Evolutionary conservation across 2,329 filamentous ascomycete genomes (phyloP), one percentile per base, ranked within the genome.

Genomic region (Pleoardoris graminearum): DNA sequence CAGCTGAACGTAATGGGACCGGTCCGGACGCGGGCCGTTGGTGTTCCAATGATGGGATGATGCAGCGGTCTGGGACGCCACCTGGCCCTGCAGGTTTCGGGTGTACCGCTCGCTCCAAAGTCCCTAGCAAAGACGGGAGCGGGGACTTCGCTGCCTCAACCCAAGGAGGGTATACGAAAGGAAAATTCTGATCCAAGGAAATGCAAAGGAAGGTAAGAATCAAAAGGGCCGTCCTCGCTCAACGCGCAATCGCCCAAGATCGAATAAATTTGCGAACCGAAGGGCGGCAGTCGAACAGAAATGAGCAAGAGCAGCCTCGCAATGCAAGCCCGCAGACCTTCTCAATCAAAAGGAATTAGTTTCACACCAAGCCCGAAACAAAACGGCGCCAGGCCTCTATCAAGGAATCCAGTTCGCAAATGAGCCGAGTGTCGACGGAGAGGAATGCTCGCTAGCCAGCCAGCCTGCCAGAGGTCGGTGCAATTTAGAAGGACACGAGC

Each of bases 11-110:
- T 35, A 47, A 39, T 50, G 48, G 42, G 51, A 53, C 53, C 52
- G 59, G 54, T 52, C 45, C 56, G 46, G 48, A 52, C 11, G 49
- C 35, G 41, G 53, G 46, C 45, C 52, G 37, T 25, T 44, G 41
- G 41, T 29, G 41, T 44, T n/a, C 41, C 41, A 33, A 44, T 44
- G 41, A 44, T 21, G 41, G 23, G 10, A 22, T 19, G 17, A n/a
- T 44, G 32, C 47, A 51, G 50, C 30, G 29, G 17, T 16, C 3
- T 36, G 41, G 48, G 51, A 54, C 38, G 55, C 48, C 48, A 60
- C 62, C 63, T 61, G 63, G 53, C 62, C 63, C 62, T 59, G 63
- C 63, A 66, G 63, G 62, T 58, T 46, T 46, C n/a, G 48, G 45
- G 23, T 51, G 19, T 16, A 38, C 23, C 42, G 44, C n/a, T 35